Percentiles rank a stretch among this genome's conserved stretches.
Conservation (phyloP, 1,139 yeast species). For the Komagataea norvegica region DNA sequence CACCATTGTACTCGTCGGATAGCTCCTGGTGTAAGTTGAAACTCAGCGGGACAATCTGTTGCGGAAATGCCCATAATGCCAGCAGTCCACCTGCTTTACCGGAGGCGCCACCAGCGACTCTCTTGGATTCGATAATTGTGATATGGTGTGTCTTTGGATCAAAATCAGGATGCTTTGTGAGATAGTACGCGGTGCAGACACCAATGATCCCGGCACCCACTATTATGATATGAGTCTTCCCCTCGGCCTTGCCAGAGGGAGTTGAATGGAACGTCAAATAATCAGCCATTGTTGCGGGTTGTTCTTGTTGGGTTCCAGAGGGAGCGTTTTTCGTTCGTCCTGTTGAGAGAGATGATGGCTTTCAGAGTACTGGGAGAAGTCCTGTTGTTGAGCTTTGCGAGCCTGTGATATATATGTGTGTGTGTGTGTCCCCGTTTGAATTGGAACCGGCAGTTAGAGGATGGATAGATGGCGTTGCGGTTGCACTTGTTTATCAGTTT, state of each 20-base stretch:
- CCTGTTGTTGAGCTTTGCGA: no score
- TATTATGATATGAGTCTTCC: conserved; percentile 64
- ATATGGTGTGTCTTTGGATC: conserved; percentile 70
- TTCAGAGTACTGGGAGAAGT: no score
- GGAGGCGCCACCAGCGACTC: conserved; percentile 96
- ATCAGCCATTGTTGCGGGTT: conserved; percentile 2
- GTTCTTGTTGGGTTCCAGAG: neutral
- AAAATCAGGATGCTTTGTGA: conserved; percentile 78
- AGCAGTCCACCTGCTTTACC: conserved; percentile 97
- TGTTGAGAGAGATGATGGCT: no score
- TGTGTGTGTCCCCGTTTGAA: no score
- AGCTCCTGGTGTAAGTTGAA: conserved; percentile 82
- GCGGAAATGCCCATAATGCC: conserved; percentile 96
- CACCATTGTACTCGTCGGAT: conserved; percentile 75
- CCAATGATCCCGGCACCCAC: conserved; percentile 97
- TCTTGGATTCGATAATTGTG: conserved; percentile 81
- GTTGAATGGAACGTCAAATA: conserved; percentile 35
- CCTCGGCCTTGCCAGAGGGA: conserved; percentile 56
- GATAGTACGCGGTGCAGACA: conserved; percentile 87
- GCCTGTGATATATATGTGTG: no score
- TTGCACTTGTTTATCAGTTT: neutral
- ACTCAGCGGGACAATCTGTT: conserved; percentile 85
- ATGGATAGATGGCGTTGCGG: no score
- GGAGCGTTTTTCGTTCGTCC: no score
- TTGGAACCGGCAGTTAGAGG: no score